These are phyloP conservation scores for Ophiocytium majus DNA, from an alignment of 352 stramenopile genomes.

Conservation along the genomic window DNA sequence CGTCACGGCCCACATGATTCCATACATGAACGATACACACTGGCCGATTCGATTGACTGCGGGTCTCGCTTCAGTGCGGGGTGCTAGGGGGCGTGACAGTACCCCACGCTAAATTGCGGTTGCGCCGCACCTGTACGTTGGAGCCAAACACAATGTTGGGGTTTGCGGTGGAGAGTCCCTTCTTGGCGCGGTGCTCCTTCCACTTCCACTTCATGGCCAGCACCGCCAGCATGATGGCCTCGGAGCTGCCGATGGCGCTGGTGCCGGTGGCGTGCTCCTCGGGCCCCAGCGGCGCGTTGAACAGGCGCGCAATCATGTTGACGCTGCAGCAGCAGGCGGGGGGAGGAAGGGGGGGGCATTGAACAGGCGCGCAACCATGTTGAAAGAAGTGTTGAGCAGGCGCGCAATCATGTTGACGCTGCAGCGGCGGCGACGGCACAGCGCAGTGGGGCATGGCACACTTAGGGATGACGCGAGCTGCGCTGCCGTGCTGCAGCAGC, in stretches of 20 bases:
- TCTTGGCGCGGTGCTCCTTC: constrained; percentile 71
- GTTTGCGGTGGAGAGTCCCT: constrained; percentile 70
- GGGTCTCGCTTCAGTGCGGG: no score
- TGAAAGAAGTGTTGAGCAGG: constrained; percentile 77
- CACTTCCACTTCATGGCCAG: constrained; percentile 82
- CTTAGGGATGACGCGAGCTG: no score
- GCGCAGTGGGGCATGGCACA: constrained; percentile 79
- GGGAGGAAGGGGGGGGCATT: no score
- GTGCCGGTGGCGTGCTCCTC: constrained; percentile 73
- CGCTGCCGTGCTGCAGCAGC: no score
- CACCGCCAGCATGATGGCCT: constrained; percentile 82
- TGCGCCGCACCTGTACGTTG: constrained; percentile 65
- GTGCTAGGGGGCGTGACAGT: no score
- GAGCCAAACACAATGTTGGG: constrained; percentile 84
- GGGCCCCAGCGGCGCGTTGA: constrained; percentile 67
- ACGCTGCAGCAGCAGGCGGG: no score
- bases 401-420: constrained; percentile 79
- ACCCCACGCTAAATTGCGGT: no score
- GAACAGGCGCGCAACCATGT: constrained; percentile 76
- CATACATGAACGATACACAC: no score
- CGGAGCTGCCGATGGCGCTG: constrained; percentile 78
- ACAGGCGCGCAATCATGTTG: constrained; percentile 79
- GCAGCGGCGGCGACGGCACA: no score
- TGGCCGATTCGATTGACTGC: no score
- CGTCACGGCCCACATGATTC: no score